phyloP scores from a whole-genome alignment of 805 yeast genomes.

The Metschnikowia gruessii region DNA sequence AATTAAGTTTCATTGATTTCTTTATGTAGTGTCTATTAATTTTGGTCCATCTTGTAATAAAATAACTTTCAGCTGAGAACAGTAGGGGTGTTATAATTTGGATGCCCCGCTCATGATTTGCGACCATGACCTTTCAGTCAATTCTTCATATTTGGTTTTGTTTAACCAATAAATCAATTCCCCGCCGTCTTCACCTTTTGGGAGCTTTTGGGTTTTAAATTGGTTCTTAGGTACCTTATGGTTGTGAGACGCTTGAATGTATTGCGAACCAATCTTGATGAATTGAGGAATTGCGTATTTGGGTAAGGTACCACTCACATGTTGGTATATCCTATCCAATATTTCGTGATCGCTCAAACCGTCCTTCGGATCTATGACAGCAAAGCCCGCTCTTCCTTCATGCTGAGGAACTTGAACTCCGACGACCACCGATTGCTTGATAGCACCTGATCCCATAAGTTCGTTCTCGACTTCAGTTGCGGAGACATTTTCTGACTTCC shows the following conservation, averaged over 20 bases:
- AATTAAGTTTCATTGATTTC: neutral
- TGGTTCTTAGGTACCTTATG: conserved; percentile 74
- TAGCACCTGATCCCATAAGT: conserved; percentile 45
- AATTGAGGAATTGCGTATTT: conserved; percentile 84
- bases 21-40: no score
- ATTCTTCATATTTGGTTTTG: conserved; percentile 49
- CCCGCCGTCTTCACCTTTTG: conserved; percentile 59
- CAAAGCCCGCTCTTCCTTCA: conserved; percentile 95
- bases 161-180: conserved; percentile 74
- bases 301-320: conserved; percentile 52
- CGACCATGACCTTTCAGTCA: conserved; percentile 59
- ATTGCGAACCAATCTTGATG: conserved; percentile 57
- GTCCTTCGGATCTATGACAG: conserved; percentile 59
- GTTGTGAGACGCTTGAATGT: conserved; percentile 68
- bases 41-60: neutral
- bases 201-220: conserved; percentile 64
- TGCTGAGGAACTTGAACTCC: conserved; percentile 82
- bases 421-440: conserved; percentile 77
- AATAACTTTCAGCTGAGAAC: neutral
- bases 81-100: conserved; percentile 28
- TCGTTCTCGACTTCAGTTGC: conserved; percentile 91
- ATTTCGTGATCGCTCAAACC: conserved; percentile 24
- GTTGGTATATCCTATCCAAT: conserved; percentile 28
- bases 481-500: conserved; percentile 95
- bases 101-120: conserved; percentile 36